A percentile compares a stretch with the other conserved stretches of the same genome.
Conservation (phyloP, 2,329 filamentous ascomycete genomes). For the Dactylonectria macrodidyma region DNA sequence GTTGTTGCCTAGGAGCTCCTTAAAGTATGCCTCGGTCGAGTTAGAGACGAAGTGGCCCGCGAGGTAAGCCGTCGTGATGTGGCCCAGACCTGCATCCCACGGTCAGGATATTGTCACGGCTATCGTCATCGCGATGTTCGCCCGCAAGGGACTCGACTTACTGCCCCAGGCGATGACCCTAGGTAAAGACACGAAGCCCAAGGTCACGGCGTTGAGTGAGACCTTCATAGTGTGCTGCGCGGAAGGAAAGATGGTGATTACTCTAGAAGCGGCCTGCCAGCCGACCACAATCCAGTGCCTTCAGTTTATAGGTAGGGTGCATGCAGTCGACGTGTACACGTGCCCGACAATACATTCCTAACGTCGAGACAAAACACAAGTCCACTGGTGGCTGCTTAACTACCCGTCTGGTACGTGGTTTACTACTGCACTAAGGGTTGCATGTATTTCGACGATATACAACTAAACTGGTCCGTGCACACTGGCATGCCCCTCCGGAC, state of each 20-base stretch:
- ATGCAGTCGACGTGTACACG: background rate
- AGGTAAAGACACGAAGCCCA: conserved; percentile 53
- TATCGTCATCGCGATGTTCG: conserved; percentile 25
- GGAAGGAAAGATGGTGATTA: background rate
- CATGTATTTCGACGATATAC: too few relatives aligned
- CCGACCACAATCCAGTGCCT: background rate
- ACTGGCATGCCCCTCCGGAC: too few relatives aligned
- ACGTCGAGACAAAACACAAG: background rate
- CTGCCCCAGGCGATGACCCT: conserved; percentile 59
- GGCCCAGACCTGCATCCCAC: conserved; percentile 68
- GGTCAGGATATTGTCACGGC: background rate
- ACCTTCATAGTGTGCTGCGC: conserved; percentile 51
- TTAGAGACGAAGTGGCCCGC: conserved; percentile 73
- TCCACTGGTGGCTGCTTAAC: background rate
- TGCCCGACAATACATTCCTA: background rate
- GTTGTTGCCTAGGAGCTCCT: conserved; percentile 68
- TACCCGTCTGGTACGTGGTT: background rate
- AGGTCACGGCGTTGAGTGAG: conserved; percentile 46
- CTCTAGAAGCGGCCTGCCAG: background rate
- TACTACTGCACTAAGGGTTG: too few relatives aligned
- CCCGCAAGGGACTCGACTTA: conserved; percentile 45
- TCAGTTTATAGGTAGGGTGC: background rate
- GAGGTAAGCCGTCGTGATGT: conserved; percentile 76
- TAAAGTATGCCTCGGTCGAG: conserved; percentile 69
- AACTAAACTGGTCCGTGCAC: too few relatives aligned